These are phyloP conservation scores for Flaveria bidentis DNA, from an alignment of 129 eudicot species.

Conservation along the genomic window DNA sequence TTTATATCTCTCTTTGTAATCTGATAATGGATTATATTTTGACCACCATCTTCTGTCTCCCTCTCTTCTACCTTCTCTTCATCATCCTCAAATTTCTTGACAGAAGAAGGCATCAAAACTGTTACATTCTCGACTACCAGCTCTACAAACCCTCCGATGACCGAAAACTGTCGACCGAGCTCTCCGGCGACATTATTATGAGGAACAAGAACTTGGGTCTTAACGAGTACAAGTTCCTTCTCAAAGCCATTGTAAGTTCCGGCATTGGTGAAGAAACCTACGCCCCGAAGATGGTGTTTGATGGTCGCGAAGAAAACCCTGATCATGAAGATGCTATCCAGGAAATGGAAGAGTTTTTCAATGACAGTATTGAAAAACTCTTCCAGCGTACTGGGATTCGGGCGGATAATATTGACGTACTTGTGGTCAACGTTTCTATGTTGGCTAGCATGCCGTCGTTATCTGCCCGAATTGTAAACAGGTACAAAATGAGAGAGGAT, in stretches of 20 bases:
- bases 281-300: slow-evolving; percentile 50
- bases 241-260: slow-evolving; percentile 57
- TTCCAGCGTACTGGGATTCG: slow-evolving; percentile 44
- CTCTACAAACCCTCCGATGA: slow-evolving; percentile 52
- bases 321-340: slow-evolving; percentile 26
- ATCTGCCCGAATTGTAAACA: slow-evolving; percentile 53
- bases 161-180: slow-evolving; percentile 42
- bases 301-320: slow-evolving; percentile 50
- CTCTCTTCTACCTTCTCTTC: slow-evolving; percentile 37
- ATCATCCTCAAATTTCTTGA: slow-evolving; percentile 31
- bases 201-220: slow-evolving; percentile 54
- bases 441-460: slow-evolving; percentile 60
- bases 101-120: slow-evolving; percentile 40
- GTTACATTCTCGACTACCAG: slow-evolving; percentile 53
- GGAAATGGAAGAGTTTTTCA: slow-evolving; percentile 48
- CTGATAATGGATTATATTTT: slow-evolving; percentile 37
- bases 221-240: slow-evolving; percentile 58
- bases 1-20: slow-evolving; percentile 17
- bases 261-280: slow-evolving; percentile 65
- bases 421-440: slow-evolving; percentile 87
- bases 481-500: slow-evolving; percentile 69
- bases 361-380: slow-evolving; percentile 45
- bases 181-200: slow-evolving; percentile 43
- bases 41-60: slow-evolving; percentile 31
- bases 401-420: slow-evolving; percentile 57